Base-by-base conservation (phyloP, 2,329 filamentous ascomycete species). In the Pyricularia grisea region DNA sequence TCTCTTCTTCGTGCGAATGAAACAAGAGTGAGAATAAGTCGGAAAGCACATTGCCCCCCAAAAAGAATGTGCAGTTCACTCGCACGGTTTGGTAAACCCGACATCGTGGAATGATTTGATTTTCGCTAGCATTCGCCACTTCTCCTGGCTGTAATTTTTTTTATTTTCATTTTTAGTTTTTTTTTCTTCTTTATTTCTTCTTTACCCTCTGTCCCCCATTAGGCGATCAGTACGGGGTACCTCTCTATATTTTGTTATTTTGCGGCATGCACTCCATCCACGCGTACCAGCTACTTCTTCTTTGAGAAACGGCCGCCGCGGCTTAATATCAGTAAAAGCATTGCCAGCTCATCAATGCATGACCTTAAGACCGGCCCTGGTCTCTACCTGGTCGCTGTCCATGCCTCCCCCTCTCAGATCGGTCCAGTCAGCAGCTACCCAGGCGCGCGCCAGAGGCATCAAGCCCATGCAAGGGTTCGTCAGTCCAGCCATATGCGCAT, bases 271-370 rank as follows among this genome's bases (percentile, higher is more conserved):
- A 50, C 42, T 17, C 42, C 42, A n/a, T 50, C n/a, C 42, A 50
- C 17, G 9, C 42, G 42, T 50, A 50, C 42, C 17, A 50, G 42
- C 42, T 80, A 78, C 78, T 78, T 73, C 78, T 78, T 73, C 77
- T 65, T 30, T 65, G 63, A 50, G 42, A 20, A 50, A 50, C 42
- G 17, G 42, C 42, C 42, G 42, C 42, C 42, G 42, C 42, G 42
- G 42, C 42, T 82, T 83, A 85, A 84, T 83, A 81, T 84, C 81
- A 82, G 81, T 81, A 76, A 74, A 75, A 79, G 85, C 84, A 87
- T 79, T 91, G 89, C 88, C 89, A 91, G 87, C 89, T 88, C 89
- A 91, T 90, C 88, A 87, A 79, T 90, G 88, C 89, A 89, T 91
- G 84, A 84, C 82, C 79, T 79, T 79, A 79, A 76, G 79, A 79